Evolutionary conservation across 768 basidiomycete genomes (phyloP).

Genomic region (Hydnomerulius pinastri): DNA sequence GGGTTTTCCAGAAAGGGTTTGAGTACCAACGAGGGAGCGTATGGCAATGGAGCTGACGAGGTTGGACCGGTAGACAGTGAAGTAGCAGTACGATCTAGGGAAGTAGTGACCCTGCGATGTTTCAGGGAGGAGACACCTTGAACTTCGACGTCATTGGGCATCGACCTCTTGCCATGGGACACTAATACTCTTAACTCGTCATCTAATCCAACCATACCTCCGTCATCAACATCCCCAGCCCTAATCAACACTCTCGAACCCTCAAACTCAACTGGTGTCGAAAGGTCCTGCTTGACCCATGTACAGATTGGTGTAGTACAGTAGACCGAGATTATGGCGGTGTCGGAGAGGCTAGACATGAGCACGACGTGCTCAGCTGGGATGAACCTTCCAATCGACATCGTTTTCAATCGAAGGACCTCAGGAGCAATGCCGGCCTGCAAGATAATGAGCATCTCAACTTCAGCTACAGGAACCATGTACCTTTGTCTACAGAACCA

Average conservation of each 20-base stretch:
- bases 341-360: background rate
- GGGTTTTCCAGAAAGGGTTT: background rate
- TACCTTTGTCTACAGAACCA: background rate
- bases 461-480: background rate
- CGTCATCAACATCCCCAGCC: background rate
- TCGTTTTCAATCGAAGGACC: background rate
- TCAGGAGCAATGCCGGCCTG: background rate
- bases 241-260: conserved; percentile 1
- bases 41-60: background rate
- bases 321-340: background rate
- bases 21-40: background rate
- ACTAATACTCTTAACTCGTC: background rate
- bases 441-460: background rate
- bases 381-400: background rate
- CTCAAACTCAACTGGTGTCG: background rate
- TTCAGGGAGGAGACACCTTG: background rate
- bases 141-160: background rate
- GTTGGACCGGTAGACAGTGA: background rate
- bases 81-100: background rate
- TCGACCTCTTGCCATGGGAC: background rate
- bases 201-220: background rate
- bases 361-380: background rate
- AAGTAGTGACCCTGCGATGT: background rate
- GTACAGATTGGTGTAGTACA: background rate
- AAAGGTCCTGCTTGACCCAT: conserved; percentile 1